These are phyloP conservation scores for Staphylotrichum tortipilum DNA, from an alignment of 495 filamentous ascomycete species.

Conservation along the genomic window DNA sequence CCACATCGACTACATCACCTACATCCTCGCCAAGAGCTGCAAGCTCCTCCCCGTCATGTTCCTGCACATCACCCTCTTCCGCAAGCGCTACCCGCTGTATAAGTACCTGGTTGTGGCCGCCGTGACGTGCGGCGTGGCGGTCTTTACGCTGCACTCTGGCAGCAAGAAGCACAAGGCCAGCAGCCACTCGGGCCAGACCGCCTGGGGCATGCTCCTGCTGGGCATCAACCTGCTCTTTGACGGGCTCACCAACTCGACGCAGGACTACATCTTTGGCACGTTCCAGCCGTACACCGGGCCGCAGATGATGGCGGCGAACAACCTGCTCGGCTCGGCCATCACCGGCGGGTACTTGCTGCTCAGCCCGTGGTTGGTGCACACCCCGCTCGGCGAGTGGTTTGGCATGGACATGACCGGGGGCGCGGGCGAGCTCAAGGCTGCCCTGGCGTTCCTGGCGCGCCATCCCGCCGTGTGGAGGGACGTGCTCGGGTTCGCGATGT, in stretches of 20 bases:
- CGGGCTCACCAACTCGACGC: constrained; percentile 89
- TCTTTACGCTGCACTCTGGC: constrained; percentile 83
- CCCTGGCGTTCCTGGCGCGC: constrained; percentile 67
- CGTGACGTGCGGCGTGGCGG: constrained; percentile 85
- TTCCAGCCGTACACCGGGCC: constrained; percentile 76
- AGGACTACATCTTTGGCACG: constrained; percentile 83
- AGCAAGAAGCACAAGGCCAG: constrained; percentile 45
- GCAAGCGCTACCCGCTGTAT: constrained; percentile 82
- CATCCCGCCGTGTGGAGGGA: constrained; percentile 75
- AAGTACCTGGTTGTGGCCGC: constrained; percentile 89
- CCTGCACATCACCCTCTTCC: constrained; percentile 87
- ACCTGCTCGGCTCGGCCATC: constrained; percentile 67
- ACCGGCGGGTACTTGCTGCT: constrained; percentile 68
- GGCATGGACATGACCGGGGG: constrained; percentile 54
- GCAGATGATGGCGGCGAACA: constrained; percentile 99
- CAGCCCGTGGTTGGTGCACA: constrained; percentile 65
- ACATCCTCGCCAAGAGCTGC: constrained; percentile 95
- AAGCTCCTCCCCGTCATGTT: constrained; percentile 97
- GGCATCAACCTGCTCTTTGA: constrained; percentile 92
- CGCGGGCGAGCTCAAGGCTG: constrained; percentile 61
- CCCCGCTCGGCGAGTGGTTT: constrained; percentile 55
- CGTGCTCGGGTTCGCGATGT: constrained; percentile 84
- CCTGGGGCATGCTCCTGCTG: constrained; percentile 76
- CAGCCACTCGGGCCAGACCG: constrained; percentile 32
- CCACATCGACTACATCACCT: constrained; percentile 98